A percentile compares a stretch with the other conserved stretches of the same genome.
Evolutionary conservation across 441 rosid species (phyloP).

Genomic region (Caryocar brasiliense): DNA sequence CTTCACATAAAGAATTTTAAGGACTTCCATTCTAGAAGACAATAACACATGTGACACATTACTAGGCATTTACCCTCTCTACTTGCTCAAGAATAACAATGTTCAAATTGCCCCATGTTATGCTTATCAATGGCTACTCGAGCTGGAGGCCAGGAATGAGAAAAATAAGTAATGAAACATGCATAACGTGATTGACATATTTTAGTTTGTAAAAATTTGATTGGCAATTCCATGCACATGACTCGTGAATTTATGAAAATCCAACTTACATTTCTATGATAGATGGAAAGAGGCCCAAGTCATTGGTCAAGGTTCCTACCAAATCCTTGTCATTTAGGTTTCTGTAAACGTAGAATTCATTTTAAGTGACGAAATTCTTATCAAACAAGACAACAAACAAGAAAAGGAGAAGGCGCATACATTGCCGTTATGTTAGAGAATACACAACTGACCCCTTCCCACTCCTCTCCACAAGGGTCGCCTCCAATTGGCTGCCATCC

Average conservation of each 20-base stretch:
- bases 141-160: too few relatives aligned
- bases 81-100: too few relatives aligned
- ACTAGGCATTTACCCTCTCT: too few relatives aligned
- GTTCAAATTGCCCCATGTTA: too few relatives aligned
- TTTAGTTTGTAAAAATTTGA: too few relatives aligned
- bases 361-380: background rate
- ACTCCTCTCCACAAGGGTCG: slow-evolving; percentile 87
- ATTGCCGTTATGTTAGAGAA: slow-evolving; percentile 52
- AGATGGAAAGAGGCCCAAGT: slow-evolving; percentile 53
- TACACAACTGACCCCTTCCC: slow-evolving; percentile 88
- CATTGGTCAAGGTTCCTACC: slow-evolving; percentile 79
- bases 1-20: background rate
- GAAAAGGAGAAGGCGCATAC: slow-evolving; percentile 25
- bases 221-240: background rate
- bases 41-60: background rate
- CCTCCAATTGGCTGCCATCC: slow-evolving; percentile 89
- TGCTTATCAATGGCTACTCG: too few relatives aligned
- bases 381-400: background rate
- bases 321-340: slow-evolving; percentile 75
- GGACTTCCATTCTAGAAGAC: background rate
- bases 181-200: too few relatives aligned
- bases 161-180: too few relatives aligned
- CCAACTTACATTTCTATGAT: slow-evolving; percentile 64
- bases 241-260: slow-evolving; percentile 2
- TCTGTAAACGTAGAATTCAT: slow-evolving; percentile 28